Evolutionary conservation across 2,329 filamentous ascomycete species (phyloP), one percentile per base, ranked within the genome.

Genomic region (Nothomitra cinnamomea): DNA sequence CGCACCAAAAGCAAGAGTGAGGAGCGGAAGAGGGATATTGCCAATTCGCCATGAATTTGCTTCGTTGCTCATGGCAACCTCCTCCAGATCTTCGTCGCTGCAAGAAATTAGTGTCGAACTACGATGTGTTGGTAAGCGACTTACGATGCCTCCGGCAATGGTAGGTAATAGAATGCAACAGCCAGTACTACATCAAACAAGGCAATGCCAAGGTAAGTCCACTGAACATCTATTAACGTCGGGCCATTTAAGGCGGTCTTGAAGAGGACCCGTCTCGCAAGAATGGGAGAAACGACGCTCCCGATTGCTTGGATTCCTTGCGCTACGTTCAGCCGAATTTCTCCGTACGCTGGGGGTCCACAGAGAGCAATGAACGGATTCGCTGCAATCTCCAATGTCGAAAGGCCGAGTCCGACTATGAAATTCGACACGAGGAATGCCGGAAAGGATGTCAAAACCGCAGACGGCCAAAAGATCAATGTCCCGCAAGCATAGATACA

Each of bases 291-390:
- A 10, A 79, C 64, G 5, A 81, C 70, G 40, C 70, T 78, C 6
- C 78, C 79, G 42, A 79, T 67, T 0, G 78, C 79, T 60, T 82
- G 79, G 15, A 82, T 70, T 12, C 70, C 77, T 59, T 82, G 78
- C 1, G 76, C 78, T 19, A 81, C 65, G 55, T 80, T 80, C 41
- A 82, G 64, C 25, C 78, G 70, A 7, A 76, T 71, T 62, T 82
- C 78, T 1, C 75, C 74, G 56, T 78, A 79, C 58, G 79, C 71
- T 2, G 73, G 69, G 0, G 78, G 78, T 1, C 78, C 78, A 57
- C 78, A 82, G 1, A 82, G 71, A 1, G 73, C 69, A 50, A 80
- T 80, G 63, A 81, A 82, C 0, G 78, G 76, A 54, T 82, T 81
- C 1, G 76, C 77, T 1, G 75, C 71, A 0, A 78, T 72, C 61